Evolutionary conservation across 2,329 filamentous ascomycete species (phyloP).

Genomic region (Furcasterigmium furcatum): DNA sequence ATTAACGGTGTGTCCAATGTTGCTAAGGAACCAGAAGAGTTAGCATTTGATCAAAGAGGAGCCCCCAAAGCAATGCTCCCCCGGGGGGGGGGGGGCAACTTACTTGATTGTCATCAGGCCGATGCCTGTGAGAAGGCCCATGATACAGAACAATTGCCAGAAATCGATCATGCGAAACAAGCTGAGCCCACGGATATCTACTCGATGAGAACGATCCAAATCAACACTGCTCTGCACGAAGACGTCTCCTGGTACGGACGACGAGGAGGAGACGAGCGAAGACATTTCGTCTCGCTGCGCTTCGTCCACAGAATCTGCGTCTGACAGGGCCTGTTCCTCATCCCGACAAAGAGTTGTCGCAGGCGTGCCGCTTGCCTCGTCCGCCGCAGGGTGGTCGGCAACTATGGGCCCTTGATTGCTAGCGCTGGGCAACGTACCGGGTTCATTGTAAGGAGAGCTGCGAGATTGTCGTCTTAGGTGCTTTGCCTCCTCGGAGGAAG

Average conservation of each 20-base stretch:
- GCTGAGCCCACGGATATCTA: slow-evolving; percentile 86
- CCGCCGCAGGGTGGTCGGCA: too few relatives aligned
- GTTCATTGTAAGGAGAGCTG: slow-evolving; percentile 45
- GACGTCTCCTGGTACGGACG: slow-evolving; percentile 47
- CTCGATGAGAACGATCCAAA: slow-evolving; percentile 70
- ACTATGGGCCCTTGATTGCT: too few relatives aligned
- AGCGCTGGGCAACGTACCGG: slow-evolving; percentile 56
- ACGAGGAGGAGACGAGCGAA: slow-evolving; percentile 66
- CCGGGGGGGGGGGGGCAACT: background rate
- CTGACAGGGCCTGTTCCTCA: slow-evolving; percentile 16
- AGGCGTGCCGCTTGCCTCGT: slow-evolving; percentile 10
- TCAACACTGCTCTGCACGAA: slow-evolving; percentile 60
- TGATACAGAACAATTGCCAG: slow-evolving; percentile 84
- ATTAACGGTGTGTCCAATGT: slow-evolving; percentile 87
- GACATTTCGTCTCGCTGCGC: slow-evolving; percentile 69
- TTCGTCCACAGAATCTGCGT: slow-evolving; percentile 20
- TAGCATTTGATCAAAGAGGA: slow-evolving; percentile 16
- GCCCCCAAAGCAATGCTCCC: too few relatives aligned
- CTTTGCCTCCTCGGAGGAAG: slow-evolving; percentile 39
- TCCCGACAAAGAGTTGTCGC: slow-evolving; percentile 15
- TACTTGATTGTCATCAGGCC: slow-evolving; percentile 98
- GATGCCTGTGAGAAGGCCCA: slow-evolving; percentile 88
- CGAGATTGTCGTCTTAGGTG: slow-evolving; percentile 33
- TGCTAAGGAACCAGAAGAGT: slow-evolving; percentile 50
- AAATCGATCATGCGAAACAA: slow-evolving; percentile 75